Evolutionary conservation across 139 green algal species (phyloP).

Genomic region (Auxenochlorella pyrenoidosa): DNA sequence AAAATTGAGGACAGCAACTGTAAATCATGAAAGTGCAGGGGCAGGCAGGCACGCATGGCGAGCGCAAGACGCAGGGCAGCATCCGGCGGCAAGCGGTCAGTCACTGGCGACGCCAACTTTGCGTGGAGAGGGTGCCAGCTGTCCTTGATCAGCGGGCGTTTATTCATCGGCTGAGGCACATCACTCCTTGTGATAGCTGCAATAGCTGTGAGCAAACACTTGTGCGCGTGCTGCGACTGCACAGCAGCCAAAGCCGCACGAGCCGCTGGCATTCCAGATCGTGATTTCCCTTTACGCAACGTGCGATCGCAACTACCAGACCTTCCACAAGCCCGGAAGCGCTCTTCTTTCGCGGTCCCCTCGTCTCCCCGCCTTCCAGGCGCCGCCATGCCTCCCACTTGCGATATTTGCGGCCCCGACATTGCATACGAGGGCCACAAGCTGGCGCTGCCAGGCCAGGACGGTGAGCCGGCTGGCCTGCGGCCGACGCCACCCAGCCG

Average conservation of each 20-base stretch:
- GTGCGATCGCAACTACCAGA: no score
- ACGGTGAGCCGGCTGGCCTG: background rate
- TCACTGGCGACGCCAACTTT: no score
- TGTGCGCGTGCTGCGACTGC: background rate
- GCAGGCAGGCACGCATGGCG: no score
- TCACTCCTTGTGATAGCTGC: background rate
- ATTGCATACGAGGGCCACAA: background rate
- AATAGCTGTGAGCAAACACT: background rate
- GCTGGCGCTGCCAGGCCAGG: background rate
- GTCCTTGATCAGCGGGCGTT: no score
- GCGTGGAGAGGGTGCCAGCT: no score
- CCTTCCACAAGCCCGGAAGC: background rate
- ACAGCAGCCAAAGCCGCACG: no score
- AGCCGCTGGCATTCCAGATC: no score
- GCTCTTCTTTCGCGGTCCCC: background rate
- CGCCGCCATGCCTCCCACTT: background rate
- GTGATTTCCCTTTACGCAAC: no score
- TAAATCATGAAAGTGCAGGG: no score
- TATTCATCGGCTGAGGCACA: background rate
- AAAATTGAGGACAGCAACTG: no score
- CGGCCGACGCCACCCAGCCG: background rate
- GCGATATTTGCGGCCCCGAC: background rate
- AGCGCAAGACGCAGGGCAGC: no score
- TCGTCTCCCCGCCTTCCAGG: background rate
- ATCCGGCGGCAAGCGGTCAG: no score